Conservation (phyloP, 2,329 filamentous ascomycete genomes). For the Apiospora marii region DNA sequence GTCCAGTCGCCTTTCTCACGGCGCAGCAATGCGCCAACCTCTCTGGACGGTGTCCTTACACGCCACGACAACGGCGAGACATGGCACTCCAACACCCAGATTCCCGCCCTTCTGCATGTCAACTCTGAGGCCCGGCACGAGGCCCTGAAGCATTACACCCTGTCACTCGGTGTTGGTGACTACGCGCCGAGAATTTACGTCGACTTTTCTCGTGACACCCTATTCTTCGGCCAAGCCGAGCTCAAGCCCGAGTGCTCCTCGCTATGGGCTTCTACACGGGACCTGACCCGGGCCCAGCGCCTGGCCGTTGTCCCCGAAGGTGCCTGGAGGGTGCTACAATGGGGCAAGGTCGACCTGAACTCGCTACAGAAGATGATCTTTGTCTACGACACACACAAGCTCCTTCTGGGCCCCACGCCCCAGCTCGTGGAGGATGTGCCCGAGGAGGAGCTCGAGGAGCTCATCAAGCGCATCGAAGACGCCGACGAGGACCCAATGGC, state of each 20-base stretch:
- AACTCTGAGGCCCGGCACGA: slow-evolving; percentile 43
- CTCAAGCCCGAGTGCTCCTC: slow-evolving; percentile 38
- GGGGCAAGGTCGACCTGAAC: slow-evolving; percentile 38
- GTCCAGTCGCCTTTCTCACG: slow-evolving; percentile 38
- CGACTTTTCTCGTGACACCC: slow-evolving; percentile 42
- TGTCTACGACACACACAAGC: slow-evolving; percentile 40
- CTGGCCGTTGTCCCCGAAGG: slow-evolving; percentile 44
- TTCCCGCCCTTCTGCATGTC: slow-evolving; percentile 43
- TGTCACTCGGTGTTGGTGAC: slow-evolving; percentile 38
- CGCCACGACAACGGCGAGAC: slow-evolving; percentile 31
- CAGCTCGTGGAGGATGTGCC: slow-evolving; percentile 39
- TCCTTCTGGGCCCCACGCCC: slow-evolving; percentile 35
- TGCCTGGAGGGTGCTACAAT: slow-evolving; percentile 41
- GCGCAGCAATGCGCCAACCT: slow-evolving; percentile 29
- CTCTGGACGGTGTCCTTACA: slow-evolving; percentile 38
- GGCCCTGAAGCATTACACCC: slow-evolving; percentile 41
- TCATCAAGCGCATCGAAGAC: slow-evolving; percentile 34
- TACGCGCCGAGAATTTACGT: slow-evolving; percentile 40
- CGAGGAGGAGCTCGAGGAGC: slow-evolving; percentile 33
- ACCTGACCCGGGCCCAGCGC: slow-evolving; percentile 36
- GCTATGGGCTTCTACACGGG: slow-evolving; percentile 39
- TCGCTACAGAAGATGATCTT: slow-evolving; percentile 42
- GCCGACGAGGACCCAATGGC: slow-evolving; percentile 26
- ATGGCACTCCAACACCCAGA: slow-evolving; percentile 41
- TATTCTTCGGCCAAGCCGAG: slow-evolving; percentile 42